A percentile compares a stretch with the other conserved stretches of the same genome.
These are phyloP conservation scores for Geosiphon pyriformis DNA, from an alignment of 192 early-diverging fungal species.

Conservation along the genomic window DNA sequence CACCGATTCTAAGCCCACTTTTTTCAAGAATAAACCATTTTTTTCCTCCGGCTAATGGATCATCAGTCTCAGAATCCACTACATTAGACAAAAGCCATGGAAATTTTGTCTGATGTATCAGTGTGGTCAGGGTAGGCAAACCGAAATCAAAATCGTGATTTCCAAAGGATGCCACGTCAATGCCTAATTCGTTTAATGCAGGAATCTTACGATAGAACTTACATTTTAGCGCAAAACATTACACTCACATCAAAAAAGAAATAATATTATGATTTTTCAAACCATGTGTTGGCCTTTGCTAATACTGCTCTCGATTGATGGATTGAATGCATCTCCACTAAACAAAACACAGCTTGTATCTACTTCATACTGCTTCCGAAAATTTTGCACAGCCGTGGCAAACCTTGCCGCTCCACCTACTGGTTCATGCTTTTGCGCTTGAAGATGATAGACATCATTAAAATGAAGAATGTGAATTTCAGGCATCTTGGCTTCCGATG, in stretches of 20 bases:
- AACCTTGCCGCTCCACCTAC: constrained; percentile 63
- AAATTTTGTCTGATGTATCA: constrained; percentile 52
- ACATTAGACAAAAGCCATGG: constrained; percentile 72
- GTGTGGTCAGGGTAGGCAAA: constrained; percentile 41
- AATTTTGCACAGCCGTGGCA: constrained; percentile 37
- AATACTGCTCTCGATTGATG: constrained; percentile 60
- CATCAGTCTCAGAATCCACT: constrained; percentile 34
- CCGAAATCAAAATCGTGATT: constrained; percentile 79
- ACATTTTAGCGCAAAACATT: too few relatives aligned
- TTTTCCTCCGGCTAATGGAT: constrained; percentile 30
- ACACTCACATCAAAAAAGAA: too few relatives aligned
- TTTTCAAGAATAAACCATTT: constrained; percentile 43
- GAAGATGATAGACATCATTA: constrained; percentile 63
- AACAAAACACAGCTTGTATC: constrained; percentile 49
- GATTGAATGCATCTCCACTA: constrained; percentile 64
- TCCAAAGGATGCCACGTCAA: constrained; percentile 57
- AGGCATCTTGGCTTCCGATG: constrained; percentile 23
- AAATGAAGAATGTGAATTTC: constrained; percentile 51
- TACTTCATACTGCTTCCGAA: constrained; percentile 21
- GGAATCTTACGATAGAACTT: constrained; percentile 34
- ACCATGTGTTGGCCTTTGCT: constrained; percentile 62
- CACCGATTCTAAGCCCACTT: constrained; percentile 48
- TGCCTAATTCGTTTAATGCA: constrained; percentile 50
- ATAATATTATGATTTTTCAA: constrained; percentile 3
- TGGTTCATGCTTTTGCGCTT: constrained; percentile 44